A percentile compares a stretch with the other conserved stretches of the same genome.
Evolutionary conservation across 768 basidiomycete genomes (phyloP).

Genomic region (Auriscalpium microsporum): DNA sequence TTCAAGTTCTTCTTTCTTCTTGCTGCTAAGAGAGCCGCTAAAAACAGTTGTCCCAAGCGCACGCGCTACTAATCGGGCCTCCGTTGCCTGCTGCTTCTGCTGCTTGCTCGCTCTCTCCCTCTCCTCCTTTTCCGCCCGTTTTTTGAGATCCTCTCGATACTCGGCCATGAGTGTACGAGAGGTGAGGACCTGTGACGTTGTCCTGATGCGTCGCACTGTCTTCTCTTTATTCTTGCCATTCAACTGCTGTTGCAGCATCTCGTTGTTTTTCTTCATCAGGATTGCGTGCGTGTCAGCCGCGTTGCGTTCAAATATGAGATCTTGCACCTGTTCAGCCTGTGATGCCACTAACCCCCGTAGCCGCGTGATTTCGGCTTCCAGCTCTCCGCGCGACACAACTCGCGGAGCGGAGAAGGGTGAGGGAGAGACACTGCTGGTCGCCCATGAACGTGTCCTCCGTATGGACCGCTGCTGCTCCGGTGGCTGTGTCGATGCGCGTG

Average conservation of each 20-base stretch:
- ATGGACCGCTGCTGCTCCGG: no score
- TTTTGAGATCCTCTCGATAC: not conserved
- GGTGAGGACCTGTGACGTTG: not conserved
- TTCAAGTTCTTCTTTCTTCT: not conserved
- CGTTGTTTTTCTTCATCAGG: not conserved
- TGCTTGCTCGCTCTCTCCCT: not conserved
- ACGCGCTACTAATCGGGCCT: no score
- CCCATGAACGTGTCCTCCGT: no score
- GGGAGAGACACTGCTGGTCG: no score
- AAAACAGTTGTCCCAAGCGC: no score
- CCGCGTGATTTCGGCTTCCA: no score
- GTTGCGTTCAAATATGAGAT: constrained; percentile 9
- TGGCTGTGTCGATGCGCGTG: no score
- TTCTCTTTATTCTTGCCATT: not conserved
- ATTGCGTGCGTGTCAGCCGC: not conserved
- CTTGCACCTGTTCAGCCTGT: no score
- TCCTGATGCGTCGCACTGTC: not conserved
- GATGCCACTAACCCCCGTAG: no score
- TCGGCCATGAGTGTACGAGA: not conserved
- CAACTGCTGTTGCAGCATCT: not conserved
- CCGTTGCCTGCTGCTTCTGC: not conserved
- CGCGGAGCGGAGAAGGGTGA: no score
- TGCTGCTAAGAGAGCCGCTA: not conserved
- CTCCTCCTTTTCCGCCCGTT: not conserved
- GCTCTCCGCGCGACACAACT: no score